Evolutionary conservation across 2,329 filamentous ascomycete genomes (phyloP).

Genomic region (Aureobasidium melanogenum): DNA sequence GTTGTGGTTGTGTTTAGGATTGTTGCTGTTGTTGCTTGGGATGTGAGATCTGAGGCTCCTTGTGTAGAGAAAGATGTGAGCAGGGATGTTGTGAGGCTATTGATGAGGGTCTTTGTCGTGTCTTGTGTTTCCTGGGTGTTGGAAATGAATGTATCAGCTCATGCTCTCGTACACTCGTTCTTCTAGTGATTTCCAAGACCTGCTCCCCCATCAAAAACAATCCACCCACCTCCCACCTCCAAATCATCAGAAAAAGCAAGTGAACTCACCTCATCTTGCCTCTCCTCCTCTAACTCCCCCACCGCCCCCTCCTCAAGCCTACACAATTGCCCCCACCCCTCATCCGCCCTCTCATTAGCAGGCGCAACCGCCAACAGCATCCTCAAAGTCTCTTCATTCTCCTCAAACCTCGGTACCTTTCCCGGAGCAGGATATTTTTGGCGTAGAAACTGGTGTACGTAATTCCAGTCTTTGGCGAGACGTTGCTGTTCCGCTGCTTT

Average conservation of each 20-base stretch:
- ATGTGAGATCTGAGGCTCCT: constrained; percentile 24
- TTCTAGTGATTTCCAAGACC: background rate
- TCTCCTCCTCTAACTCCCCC: constrained; percentile 35
- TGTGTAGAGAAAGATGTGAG: constrained; percentile 15
- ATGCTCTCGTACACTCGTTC: background rate
- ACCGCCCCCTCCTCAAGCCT: constrained; percentile 53
- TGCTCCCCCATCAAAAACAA: background rate
- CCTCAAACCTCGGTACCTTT: constrained; percentile 65
- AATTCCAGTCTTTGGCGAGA: constrained; percentile 83
- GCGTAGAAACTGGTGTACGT: constrained; percentile 74
- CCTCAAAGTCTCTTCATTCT: constrained; percentile 74
- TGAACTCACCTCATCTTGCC: background rate
- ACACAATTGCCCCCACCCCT: constrained; percentile 52
- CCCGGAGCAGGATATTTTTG: constrained; percentile 55
- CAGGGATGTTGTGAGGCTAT: background rate
- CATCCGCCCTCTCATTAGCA: constrained; percentile 69
- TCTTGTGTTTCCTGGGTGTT: background rate
- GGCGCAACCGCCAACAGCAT: constrained; percentile 64
- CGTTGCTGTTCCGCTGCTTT: constrained; percentile 67
- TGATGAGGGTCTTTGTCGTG: background rate
- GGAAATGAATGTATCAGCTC: background rate
- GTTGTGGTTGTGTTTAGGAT: constrained; percentile 22
- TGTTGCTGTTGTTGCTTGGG: constrained; percentile 30
- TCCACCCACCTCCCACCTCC: too few relatives aligned
- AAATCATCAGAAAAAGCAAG: background rate